These are phyloP conservation scores for Porcisia hertigi DNA, from an alignment of 208 protist species.

Conservation along the genomic window DNA sequence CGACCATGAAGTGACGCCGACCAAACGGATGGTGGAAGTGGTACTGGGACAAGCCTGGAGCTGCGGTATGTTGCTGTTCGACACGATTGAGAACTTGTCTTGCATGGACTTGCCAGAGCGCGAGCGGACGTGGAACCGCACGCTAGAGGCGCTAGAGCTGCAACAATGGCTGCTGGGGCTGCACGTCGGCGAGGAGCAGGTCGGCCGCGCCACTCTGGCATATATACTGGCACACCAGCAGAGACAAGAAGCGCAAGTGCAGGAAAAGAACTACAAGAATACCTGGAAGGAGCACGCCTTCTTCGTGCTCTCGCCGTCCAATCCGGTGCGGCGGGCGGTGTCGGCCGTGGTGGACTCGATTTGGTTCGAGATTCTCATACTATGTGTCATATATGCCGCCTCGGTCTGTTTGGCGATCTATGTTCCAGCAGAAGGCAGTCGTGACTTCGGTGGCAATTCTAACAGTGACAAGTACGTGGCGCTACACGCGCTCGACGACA, in stretches of 20 bases:
- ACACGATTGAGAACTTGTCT: constrained; percentile 84
- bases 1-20: constrained; percentile 61
- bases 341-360: constrained; percentile 54
- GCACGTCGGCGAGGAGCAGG: constrained; percentile 91
- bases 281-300: constrained; percentile 77
- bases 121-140: constrained; percentile 75
- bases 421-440: constrained; percentile 48
- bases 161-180: constrained; percentile 88
- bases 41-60: constrained; percentile 89
- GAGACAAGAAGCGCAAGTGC: constrained; percentile 48
- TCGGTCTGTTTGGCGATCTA: constrained; percentile 84
- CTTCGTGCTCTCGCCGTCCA: constrained; percentile 60
- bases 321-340: constrained; percentile 51
- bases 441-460: constrained; percentile 61
- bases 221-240: constrained; percentile 84
- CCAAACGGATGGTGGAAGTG: constrained; percentile 72
- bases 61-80: constrained; percentile 89
- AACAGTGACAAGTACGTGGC: constrained; percentile 74
- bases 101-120: constrained; percentile 63
- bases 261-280: constrained; percentile 39
- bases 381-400: constrained; percentile 68
- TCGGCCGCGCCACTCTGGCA: constrained; percentile 85
- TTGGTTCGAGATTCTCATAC: constrained; percentile 70
- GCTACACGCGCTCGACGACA: constrained; percentile 79
- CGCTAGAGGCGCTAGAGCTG: constrained; percentile 75